Evolutionary conservation across 2,329 filamentous ascomycete genomes (phyloP), one percentile per base, ranked within the genome.

Genomic region (Blastomyces emzantsi): DNA sequence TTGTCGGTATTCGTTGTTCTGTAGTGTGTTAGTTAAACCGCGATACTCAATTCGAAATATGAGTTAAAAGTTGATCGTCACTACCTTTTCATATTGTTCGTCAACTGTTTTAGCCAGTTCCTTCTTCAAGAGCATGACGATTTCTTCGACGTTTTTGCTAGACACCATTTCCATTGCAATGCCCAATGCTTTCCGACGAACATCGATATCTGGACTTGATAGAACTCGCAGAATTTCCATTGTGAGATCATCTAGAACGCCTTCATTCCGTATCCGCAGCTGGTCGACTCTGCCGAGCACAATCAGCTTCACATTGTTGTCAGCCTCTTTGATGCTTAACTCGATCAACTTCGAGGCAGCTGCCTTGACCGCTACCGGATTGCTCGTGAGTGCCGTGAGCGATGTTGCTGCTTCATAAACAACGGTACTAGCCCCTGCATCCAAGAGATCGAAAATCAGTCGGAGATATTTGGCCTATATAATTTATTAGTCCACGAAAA

Each of bases 241-340:
- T 4, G 90, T 91, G 59, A 97, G 79, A 72, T 99, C 94, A 73
- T 97, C 92, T 64, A 99, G 78, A 25, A 97, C 87, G 61, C 92
- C 92, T 73, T 94, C 90, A 70, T 96, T 95, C 77, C 90, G 90
- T 74, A 88, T 87, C 70, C 92, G 85, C 66, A 97, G 77, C 71
- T 93, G 88, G 71, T 96, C 89, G 47, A 99, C 94, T 56, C 93
- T 89, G 73, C 97, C 94, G 54, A 99, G 83, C 25, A 99, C 94
- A 70, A 99, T 99, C 56, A 99, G 87, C 80, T 99, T 99, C 67
- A 99, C 94, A 73, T 99, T 99, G 81, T 99, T 99, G 76, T 99
- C 94, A 0, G 94, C 88, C 78, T 97, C 94, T 79, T 96, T 96
- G 75, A 99, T 97, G 74, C 90, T 92, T 9, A 99, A 82, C 76